Evolutionary conservation across 331 rosid genomes (phyloP), one percentile per base, ranked within the genome.

Genomic region (Spiraea crenata): DNA sequence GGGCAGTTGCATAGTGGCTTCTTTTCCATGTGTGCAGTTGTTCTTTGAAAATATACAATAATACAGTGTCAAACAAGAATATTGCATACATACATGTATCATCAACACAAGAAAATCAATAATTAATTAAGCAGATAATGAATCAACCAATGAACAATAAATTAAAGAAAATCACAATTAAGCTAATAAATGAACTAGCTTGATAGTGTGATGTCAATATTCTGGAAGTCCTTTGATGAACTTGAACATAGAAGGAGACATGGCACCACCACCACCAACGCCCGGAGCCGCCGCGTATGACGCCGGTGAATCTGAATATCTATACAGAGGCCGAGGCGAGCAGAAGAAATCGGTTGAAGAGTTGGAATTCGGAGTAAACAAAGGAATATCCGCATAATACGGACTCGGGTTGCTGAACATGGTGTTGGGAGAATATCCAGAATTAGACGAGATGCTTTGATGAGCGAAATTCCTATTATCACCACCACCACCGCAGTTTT

Each of bases 171-270:
- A 25, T 25, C 31, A 25, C 31, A 25, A 25, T 25, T 0, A 25
- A 25, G 31, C 31, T 25, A 25, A 25, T 25, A 25, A 25, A 25
- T 25, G 31, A 25, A 25, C 31, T 25, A 25, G 31, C 31, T 25
- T 25, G 31, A 25, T 25, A 25, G 31, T 25, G 19, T 42, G 50
- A 19, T 8, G 38, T 88, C 71, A 85, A 71, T 84, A 87, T 58
- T 87, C 95, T 50, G 89, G 86, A 2, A 89, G 74, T 46, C 84
- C 87, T 14, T 79, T 80, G 49, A 89, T 79, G 85, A 87, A 87
- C 74, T 87, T 88, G 81, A 90, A 73, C 12, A 83, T 81, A 4
- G 96, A 79, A 12, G 96, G 92, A 15, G 98, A 93, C 31, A 93
- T 77, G 55, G 83, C 79, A 67, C 75, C 75, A 25, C 44, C 47